Base-by-base conservation (phyloP, 495 filamentous ascomycete species). In the Patellaria atrata region DNA sequence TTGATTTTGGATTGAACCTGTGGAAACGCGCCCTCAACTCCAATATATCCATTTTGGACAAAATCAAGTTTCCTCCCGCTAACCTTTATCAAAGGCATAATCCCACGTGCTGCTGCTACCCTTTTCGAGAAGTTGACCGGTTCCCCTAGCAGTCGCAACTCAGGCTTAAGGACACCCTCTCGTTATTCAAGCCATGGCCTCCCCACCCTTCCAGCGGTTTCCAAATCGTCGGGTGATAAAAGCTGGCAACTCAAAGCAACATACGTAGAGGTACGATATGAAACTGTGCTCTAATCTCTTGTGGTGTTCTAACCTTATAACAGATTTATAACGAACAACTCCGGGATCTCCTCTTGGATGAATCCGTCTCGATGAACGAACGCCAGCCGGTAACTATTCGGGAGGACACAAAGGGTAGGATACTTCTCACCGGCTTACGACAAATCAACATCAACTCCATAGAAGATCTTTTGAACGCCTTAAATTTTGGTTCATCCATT, bases 261-360 rank as follows among this genome's bases (percentile, higher is more conserved):
- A 8, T 99, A 99, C 50, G 85, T 99, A 32, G 89, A 99, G 62
- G 75, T 80, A 40, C 15, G 47, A 11, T 18, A 22, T 14, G 22
- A 5, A 36, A n/a, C 3, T n/a, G 32, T 16, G 20, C 12, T 16
- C 25, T 11, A 40, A 14, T 15, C 13, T 26, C 9, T 12, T 22
- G 10, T 10, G 17, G 11, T 25, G 10, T 12, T 30, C 24, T 37
- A 48, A 27, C 40, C 37, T 3, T 7, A 14, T 19, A 3, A 4
- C 47, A 80, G 68, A 99, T 99, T 29, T 99, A 99, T 66, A 94
- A 99, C 50, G 89, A 99, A 59, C 76, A 83, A 47, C 62, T 96
- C 30, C 73, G 91, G 40, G 89, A 99, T 63, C 67, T 99, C 28
- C 69, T 99, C 19, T 55, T 94, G 7, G 75, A 82, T 2, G 89